These are phyloP conservation scores for Cenchrus purpureus DNA, from an alignment of 176 grass and related monocot genomes.

Conservation along the genomic window DNA sequence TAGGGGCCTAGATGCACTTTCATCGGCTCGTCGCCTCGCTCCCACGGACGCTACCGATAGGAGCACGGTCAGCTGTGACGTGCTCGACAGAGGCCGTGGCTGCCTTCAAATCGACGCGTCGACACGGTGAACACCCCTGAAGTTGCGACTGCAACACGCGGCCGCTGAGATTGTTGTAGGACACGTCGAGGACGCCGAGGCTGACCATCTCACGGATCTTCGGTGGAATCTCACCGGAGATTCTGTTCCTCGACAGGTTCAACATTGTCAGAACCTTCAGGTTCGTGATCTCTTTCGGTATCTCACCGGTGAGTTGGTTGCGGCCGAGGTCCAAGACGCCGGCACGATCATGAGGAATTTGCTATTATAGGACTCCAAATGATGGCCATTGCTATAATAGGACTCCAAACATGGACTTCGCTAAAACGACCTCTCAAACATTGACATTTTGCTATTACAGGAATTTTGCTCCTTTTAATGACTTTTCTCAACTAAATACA, in stretches of 20 bases:
- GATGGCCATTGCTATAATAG: too few relatives aligned
- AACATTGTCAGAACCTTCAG: constrained; percentile 64
- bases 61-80: constrained; percentile 13
- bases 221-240: constrained; percentile 57
- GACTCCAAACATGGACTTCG: too few relatives aligned
- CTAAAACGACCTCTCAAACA: too few relatives aligned
- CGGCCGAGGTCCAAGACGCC: constrained; percentile 86
- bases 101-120: constrained; percentile 53
- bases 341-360: too few relatives aligned
- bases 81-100: constrained; percentile 52
- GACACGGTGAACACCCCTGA: constrained; percentile 47
- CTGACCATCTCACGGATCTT: constrained; percentile 68
- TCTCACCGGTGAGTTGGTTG: constrained; percentile 60
- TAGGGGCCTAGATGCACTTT: too few relatives aligned
- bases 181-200: constrained; percentile 72
- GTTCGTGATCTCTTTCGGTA: constrained; percentile 56
- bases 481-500: too few relatives aligned
- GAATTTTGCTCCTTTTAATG: too few relatives aligned
- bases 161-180: constrained; percentile 64
- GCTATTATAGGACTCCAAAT: too few relatives aligned
- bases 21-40: neutral
- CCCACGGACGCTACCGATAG: neutral
- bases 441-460: too few relatives aligned
- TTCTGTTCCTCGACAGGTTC: constrained; percentile 68
- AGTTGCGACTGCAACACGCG: constrained; percentile 26